Evolutionary conservation across 2,329 filamentous ascomycete genomes (phyloP).

Genomic region (Colletotrichum sp.): DNA sequence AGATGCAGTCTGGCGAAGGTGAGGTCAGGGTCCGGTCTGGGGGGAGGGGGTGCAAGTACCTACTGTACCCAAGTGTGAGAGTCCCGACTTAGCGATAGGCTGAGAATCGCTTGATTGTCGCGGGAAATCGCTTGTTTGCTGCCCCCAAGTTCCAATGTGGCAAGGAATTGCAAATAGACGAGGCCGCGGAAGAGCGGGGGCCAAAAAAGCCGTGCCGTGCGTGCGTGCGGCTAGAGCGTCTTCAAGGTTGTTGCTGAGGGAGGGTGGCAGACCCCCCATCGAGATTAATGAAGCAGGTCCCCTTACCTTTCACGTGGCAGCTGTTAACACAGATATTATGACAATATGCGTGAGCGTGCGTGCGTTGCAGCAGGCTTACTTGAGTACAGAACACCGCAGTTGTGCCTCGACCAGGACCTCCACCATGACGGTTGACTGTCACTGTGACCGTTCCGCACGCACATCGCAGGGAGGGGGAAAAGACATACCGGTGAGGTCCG

Average conservation of each 20-base stretch:
- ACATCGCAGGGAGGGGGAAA: background rate
- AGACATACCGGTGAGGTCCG: background rate
- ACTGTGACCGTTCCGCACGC: background rate
- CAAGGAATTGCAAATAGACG: slow-evolving; percentile 5
- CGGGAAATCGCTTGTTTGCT: slow-evolving; percentile 24
- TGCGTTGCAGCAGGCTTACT: background rate
- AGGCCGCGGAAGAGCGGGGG: slow-evolving; percentile 16
- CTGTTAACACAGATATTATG: background rate
- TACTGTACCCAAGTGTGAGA: background rate
- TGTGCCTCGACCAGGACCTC: background rate
- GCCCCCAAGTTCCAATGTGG: slow-evolving; percentile 19
- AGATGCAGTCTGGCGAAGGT: background rate
- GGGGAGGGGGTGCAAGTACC: background rate
- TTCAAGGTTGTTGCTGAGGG: background rate
- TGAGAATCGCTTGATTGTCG: background rate
- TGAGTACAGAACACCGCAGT: background rate
- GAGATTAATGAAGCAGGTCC: background rate
- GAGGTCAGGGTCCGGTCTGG: background rate
- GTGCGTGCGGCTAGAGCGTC: slow-evolving; percentile 11
- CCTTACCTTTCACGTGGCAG: slow-evolving; percentile 1
- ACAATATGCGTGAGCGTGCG: background rate
- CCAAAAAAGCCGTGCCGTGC: slow-evolving; percentile 23
- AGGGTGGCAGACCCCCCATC: background rate
- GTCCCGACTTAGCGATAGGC: slow-evolving; percentile 6
- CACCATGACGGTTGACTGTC: background rate